Base-by-base conservation (phyloP, 1,284 basidiomycete genomes). In the Agaricales sp. region DNA sequence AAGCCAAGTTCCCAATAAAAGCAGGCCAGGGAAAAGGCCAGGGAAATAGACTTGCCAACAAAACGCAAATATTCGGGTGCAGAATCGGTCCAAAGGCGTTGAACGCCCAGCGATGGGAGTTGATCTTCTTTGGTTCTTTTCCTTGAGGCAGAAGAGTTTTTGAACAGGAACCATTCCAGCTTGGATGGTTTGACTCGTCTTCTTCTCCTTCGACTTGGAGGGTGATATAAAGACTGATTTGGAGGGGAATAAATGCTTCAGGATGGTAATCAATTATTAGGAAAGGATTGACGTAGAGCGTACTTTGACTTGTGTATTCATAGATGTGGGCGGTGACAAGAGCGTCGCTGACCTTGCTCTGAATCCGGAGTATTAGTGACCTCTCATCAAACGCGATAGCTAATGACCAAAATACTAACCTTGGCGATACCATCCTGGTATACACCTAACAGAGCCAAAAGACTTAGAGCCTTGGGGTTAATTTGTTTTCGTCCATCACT, bases 51-150 rank as follows among this genome's bases (percentile, higher is more conserved):
- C 30, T 35, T n/a, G n/a, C 30, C 30, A 35, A 35, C 19, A 99
- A 75, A 6, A 98, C 81, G 61, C 92, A 96, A 37, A 98, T 91
- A 61, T 95, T 96, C 20, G 87, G 88, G 53, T 84, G 74, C 25
- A 89, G 70, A 45, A 89, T 75, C 1, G 82, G 78, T 0, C 85
- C 85, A 60, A 88, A 88, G 12, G 87, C 86, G 54, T 92, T 92
- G 76, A 95, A 91, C 68, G 91, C 90, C 89, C 90, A 93, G 37
- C 92, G 75, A 56, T 96, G 93, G 3, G 88, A 92, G 67, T 95
- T 96, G 66, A 95, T 92, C 65, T 92, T 92, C 70, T 92, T 92
- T 88, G 84, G 59, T 92, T 92, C 65, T 87, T 82, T 67, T 94
- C 92, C 64, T 97, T 97, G 54, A 96, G 74, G 64, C 92, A 96